phyloP scores from a whole-genome alignment of 1,139 yeast genomes.

The Pichia sp. region DNA sequence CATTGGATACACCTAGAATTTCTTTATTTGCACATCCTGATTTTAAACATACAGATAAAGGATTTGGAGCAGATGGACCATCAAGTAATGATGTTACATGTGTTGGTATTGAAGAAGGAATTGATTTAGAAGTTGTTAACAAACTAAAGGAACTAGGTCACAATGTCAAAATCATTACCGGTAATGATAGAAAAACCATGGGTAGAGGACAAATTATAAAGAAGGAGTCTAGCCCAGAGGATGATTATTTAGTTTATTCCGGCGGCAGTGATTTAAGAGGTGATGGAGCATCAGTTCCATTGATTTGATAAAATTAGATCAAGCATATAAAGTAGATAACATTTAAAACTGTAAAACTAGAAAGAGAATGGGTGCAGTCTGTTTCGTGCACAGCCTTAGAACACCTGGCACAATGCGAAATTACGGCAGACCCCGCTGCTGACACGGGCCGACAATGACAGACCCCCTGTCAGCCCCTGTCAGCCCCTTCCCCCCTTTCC shows the following conservation, averaged over 20 bases:
- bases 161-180: constrained; percentile 41
- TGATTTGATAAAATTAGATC: constrained; percentile 1
- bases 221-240: constrained; percentile 31
- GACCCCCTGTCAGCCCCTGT: too few species aligned
- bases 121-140: constrained; percentile 38
- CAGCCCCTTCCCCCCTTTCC: too few species aligned
- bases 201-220: constrained; percentile 76
- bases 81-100: constrained; percentile 52
- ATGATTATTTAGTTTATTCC: constrained; percentile 41
- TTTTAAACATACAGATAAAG: constrained; percentile 40
- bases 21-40: constrained; percentile 51
- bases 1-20: constrained; percentile 71
- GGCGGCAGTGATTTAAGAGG: constrained; percentile 79
- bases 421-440: too few species aligned
- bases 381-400: too few species aligned
- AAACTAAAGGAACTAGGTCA: constrained; percentile 54
- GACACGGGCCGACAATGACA: too few species aligned
- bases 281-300: constrained; percentile 71
- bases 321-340: not conserved
- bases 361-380: too few species aligned
- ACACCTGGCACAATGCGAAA: too few species aligned
- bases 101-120: constrained; percentile 65
- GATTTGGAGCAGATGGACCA: constrained; percentile 65
- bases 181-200: constrained; percentile 41
- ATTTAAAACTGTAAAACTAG: too few species aligned